phyloP scores from a whole-genome alignment of 495 filamentous ascomycete species.

The Aspergillus panamensis region DNA sequence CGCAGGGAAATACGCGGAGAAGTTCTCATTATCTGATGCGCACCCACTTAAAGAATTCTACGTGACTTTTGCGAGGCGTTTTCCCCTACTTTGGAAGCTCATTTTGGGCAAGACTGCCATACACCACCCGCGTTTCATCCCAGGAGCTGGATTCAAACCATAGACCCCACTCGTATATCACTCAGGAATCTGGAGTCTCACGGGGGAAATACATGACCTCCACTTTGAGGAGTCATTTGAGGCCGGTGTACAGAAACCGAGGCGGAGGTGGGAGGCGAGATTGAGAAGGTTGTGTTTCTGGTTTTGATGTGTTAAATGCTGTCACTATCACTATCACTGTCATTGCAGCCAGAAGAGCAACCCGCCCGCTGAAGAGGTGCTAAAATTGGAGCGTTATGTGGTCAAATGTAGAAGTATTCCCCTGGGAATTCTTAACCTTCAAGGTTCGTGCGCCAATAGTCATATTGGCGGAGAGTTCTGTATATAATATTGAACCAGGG shows the following conservation, averaged over 20 bases:
- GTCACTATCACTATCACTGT: no score
- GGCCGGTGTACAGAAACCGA: constrained; percentile 25
- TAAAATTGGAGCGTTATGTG: constrained; percentile 31
- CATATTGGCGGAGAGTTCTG: no score
- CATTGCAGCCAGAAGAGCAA: constrained; percentile 24
- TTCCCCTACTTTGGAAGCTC: constrained; percentile 18
- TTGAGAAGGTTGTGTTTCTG: constrained; percentile 29
- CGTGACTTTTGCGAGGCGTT: constrained; percentile 38
- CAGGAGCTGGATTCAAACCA: constrained; percentile 34
- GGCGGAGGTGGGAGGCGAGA: constrained; percentile 20
- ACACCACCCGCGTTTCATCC: constrained; percentile 27
- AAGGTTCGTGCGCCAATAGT: no score
- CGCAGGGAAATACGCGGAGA: constrained; percentile 28
- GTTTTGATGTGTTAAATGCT: constrained; percentile 31
- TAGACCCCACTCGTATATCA: constrained; percentile 25
- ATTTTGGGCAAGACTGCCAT: constrained; percentile 31
- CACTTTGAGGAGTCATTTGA: constrained; percentile 35
- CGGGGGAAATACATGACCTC: no score
- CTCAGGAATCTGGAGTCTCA: no score
- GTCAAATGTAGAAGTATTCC: constrained; percentile 15
- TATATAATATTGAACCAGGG: no score
- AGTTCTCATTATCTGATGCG: constrained; percentile 29
- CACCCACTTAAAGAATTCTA: constrained; percentile 26
- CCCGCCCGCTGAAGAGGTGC: constrained; percentile 21
- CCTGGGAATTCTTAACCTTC: no score